Conservation (phyloP, 73 alveolate genomes). For the Paraurostyla sp. region DNA sequence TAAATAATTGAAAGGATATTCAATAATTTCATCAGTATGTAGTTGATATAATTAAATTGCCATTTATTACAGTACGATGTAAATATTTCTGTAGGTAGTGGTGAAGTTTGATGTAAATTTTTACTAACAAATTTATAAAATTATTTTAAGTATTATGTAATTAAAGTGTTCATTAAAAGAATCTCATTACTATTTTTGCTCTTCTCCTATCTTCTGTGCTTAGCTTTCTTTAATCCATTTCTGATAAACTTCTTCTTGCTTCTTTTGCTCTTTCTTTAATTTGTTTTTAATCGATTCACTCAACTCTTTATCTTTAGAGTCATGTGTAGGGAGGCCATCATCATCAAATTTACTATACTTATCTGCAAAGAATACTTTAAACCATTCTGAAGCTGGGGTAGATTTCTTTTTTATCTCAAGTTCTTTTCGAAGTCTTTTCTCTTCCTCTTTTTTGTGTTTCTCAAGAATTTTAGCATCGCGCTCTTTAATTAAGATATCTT, state of each 20-base stretch:
- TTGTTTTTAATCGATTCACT: slow-evolving; percentile 80
- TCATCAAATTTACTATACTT: slow-evolving; percentile 93
- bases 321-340: slow-evolving; percentile 95
- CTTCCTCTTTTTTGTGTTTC: slow-evolving; percentile 87
- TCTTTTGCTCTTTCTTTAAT: slow-evolving; percentile 84
- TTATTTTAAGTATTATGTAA: no score
- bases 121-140: no score
- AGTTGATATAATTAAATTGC: no score
- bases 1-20: no score
- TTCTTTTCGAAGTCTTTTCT: slow-evolving; percentile 65
- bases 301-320: slow-evolving; percentile 43
- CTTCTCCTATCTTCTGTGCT: slow-evolving; percentile 51
- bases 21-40: no score
- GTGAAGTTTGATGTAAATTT: no score
- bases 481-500: slow-evolving; percentile 89
- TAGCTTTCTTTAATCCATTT: slow-evolving; percentile 77
- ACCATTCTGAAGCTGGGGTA: slow-evolving; percentile 88
- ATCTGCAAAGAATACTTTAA: slow-evolving; percentile 80
- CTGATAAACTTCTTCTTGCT: slow-evolving; percentile 81
- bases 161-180: background rate
- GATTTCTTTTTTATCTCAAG: slow-evolving; percentile 70
- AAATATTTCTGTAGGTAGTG: no score
- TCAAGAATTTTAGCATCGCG: slow-evolving; percentile 84
- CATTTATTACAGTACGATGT: no score
- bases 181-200: slow-evolving; percentile 40